Evolutionary conservation across 2,329 filamentous ascomycete species (phyloP), one percentile per base, ranked within the genome.

Genomic region (Neonectria punicea): DNA sequence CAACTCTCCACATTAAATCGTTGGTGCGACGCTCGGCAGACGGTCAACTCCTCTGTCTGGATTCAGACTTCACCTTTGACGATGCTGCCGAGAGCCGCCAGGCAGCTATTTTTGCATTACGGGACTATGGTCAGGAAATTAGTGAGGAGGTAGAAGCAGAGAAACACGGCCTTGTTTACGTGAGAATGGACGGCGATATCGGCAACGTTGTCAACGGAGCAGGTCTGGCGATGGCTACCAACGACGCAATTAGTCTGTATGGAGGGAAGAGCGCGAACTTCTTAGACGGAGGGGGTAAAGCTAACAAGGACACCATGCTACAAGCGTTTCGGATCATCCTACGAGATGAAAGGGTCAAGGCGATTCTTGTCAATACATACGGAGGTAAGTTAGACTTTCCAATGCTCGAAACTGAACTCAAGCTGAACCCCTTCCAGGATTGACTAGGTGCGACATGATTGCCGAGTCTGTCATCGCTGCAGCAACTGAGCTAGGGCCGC

Each of bases 131-230:
- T 0, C 72, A 78, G 2, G 81, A 81, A 39, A 69, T 80, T 0
- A 53, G 68, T 0, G 76, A 78, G 28, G 81, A 80, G 54, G 66
- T 77, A 0, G 77, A 80, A 39, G 57, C 85, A 1, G 79, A 82
- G 18, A 84, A 86, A 63, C 83, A 90, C 63, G 93, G 93, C 4
- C 93, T 97, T 71, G 92, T 96, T 1, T 97, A 94, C 77, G 86
- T 97, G 68, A 90, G 87, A 72, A 79, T 85, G 62, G 71, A 78
- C 1, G 83, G 85, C 2, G 89, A 89, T 67, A 90, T 97, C 58
- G 94, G 93, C 41, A 97, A 92, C 1, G 83, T 97, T 68, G 93
- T 97, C 68, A 97, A 97, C 74, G 93, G 94, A 47, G 94, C 94
- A 0, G 94, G 94, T 0, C 86, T 97, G 1, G 93, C 93, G 0